phyloP scores from a whole-genome alignment of 495 filamentous ascomycete genomes.

The Annulohypoxylon maeteangense region DNA sequence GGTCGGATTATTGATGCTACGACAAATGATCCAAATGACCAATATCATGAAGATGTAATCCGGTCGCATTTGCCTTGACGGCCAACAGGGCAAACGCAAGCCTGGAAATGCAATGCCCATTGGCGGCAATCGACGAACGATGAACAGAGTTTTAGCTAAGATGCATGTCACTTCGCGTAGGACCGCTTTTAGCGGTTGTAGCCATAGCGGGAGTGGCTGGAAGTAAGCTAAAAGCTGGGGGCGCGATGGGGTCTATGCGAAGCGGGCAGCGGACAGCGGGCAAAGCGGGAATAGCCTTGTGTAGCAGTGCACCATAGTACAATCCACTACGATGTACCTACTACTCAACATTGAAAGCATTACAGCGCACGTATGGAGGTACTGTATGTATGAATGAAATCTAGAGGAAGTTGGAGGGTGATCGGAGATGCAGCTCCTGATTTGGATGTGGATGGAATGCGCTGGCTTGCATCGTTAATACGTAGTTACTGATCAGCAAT shows the following conservation, averaged over 20 bases:
- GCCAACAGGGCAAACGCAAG: constrained; percentile 7
- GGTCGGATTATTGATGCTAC: constrained; percentile 8
- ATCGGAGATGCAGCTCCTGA: constrained; percentile 36
- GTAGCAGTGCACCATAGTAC: background rate
- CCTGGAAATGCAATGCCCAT: background rate
- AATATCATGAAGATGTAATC: constrained; percentile 15
- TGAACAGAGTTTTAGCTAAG: constrained; percentile 7
- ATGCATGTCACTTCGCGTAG: constrained; percentile 33
- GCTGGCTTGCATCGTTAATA: constrained; percentile 26
- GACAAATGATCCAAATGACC: background rate
- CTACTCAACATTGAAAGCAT: background rate
- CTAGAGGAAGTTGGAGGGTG: constrained; percentile 20
- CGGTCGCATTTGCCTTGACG: constrained; percentile 11
- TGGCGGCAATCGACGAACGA: background rate
- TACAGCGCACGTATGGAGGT: background rate
- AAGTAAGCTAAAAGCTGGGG: constrained; percentile 11
- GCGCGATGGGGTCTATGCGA: constrained; percentile 14
- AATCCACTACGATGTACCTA: background rate
- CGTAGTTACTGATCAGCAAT: constrained; percentile 7
- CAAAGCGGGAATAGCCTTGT: constrained; percentile 25
- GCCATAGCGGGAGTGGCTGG: constrained; percentile 36
- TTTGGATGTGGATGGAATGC: constrained; percentile 21
- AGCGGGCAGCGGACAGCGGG: constrained; percentile 12
- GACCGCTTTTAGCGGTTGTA: constrained; percentile 40
- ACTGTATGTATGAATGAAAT: background rate